Percentiles rank a stretch among this genome's conserved stretches.
Evolutionary conservation across 345 rosid species (phyloP).

Genomic region (Excoecaria agallocha): DNA sequence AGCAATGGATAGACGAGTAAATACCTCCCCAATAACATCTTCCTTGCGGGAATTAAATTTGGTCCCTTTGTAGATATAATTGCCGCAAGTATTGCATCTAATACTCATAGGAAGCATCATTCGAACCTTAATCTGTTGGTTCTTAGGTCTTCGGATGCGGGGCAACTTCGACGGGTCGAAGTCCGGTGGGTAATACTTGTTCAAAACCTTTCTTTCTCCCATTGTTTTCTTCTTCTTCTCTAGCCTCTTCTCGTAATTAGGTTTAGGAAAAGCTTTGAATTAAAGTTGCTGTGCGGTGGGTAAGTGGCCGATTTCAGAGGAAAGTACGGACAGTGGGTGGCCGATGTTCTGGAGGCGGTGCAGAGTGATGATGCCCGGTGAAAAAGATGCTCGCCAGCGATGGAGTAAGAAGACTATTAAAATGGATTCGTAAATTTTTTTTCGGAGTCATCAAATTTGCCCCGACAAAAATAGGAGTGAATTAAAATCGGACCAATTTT

Average conservation of each 20-base stretch:
- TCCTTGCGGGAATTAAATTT: constrained; percentile 93
- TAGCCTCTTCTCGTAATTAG: not conserved
- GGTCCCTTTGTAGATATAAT: constrained; percentile 89
- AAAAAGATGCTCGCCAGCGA: no score
- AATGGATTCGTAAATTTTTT: no score
- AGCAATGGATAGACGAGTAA: not conserved
- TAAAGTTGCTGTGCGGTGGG: no score
- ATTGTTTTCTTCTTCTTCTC: constrained; percentile 27
- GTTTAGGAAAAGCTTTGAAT: no score
- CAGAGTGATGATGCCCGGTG: no score
- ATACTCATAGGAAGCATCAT: constrained; percentile 99
- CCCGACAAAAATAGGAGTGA: no score
- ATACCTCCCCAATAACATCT: constrained; percentile 85
- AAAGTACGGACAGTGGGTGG: no score
- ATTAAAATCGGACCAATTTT: no score
- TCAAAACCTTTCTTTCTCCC: constrained; percentile 95
- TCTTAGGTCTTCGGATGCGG: constrained; percentile 67
- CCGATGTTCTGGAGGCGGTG: no score
- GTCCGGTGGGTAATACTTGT: constrained; percentile 94
- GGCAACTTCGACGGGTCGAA: constrained; percentile 88
- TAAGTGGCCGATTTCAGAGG: no score
- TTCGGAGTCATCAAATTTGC: no score
- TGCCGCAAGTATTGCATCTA: constrained; percentile 80
- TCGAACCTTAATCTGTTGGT: constrained; percentile 86
- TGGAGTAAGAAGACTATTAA: no score